These are phyloP conservation scores for Paratinospora sagittata DNA, from an alignment of 164 flowering plant genomes.

Conservation along the genomic window DNA sequence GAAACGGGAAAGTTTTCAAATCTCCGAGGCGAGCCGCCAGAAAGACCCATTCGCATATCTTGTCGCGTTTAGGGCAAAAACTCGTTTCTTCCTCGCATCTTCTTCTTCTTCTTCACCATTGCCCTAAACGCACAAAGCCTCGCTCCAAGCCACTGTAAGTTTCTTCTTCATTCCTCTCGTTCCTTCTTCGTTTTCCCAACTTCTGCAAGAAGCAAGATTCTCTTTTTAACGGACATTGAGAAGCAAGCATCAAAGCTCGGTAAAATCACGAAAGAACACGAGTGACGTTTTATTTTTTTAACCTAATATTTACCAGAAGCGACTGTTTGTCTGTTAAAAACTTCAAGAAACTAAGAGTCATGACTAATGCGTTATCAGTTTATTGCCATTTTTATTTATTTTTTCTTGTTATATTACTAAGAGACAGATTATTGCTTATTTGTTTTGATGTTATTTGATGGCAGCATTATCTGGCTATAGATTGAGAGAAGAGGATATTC, in stretches of 20 bases:
- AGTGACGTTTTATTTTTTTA: too few relatives aligned
- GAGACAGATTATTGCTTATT: not conserved
- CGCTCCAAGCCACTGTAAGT: slow-evolving; percentile 1
- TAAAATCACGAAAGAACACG: too few relatives aligned
- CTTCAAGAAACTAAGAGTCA: too few relatives aligned
- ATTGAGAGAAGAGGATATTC: not conserved
- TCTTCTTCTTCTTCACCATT: not conserved
- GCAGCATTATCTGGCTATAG: not conserved
- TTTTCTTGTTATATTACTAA: too few relatives aligned
- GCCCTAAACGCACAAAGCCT: not conserved
- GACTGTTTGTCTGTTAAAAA: too few relatives aligned
- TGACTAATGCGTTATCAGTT: too few relatives aligned
- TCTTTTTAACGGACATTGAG: too few relatives aligned
- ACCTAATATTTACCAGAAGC: too few relatives aligned
- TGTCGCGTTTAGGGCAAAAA: not conserved
- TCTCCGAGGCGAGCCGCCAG: not conserved
- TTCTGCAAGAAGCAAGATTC: too few relatives aligned
- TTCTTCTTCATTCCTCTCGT: not conserved
- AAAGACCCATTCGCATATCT: not conserved
- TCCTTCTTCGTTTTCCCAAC: not conserved
- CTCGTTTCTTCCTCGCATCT: not conserved
- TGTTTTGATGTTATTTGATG: not conserved
- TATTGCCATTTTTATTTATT: not conserved
- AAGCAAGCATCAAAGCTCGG: too few relatives aligned
- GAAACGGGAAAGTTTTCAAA: too few relatives aligned